Base-by-base conservation (phyloP, 768 basidiomycete genomes). In the Amanita fuliginea region DNA sequence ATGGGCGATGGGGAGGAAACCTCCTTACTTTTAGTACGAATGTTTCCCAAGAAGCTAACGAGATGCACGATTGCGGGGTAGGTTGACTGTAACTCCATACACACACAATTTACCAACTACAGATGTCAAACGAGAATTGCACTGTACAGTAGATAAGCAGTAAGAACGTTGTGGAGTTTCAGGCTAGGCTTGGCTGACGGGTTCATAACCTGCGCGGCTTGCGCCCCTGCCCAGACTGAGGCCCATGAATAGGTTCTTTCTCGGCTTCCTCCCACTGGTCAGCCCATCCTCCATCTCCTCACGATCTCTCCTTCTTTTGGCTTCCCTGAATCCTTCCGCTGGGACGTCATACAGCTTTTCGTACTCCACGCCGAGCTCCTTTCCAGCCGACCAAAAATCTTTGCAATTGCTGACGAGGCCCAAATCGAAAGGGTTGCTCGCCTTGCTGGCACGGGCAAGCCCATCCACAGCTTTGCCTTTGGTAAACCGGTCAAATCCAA, bases 401-500 rank as follows among this genome's bases (percentile, higher is more conserved):
- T 77, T 80, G 63, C 91, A 94, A 61, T 94, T 94, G 50, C 72
- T 70, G 16, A 76, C 66, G 13, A 85, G 41, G 2, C 94, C 94
- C 18, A 87, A 57, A 65, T 96, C 91, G 63, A 98, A 99, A 35
- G 95, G 96, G 66, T 98, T 98, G 46, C 78, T 74, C 33, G 86
- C 83, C 49, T 77, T 81, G 5, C 79, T 71, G 1, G 88, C 83
- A 21, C 81, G 72, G 42, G 82, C 78, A 49, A 98, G 81, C 19
- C 94, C 93, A 56, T 88, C 81, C 6, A 86, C 85, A 0, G 92
- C 93, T 55, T 82, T 83, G 19, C 92, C 92, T 47, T 84, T 83
- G 34, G 94, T 96, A 67, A 97, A 97, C 45, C 92, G 71, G 67
- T 99, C 96, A 42, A 99, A 75, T 0, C 96, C 96, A 28, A 96